A percentile compares a stretch with the other conserved stretches of the same genome.
These are phyloP conservation scores for Astrothelium macrocarpum DNA, from an alignment of 495 filamentous ascomycete genomes.

Conservation along the genomic window DNA sequence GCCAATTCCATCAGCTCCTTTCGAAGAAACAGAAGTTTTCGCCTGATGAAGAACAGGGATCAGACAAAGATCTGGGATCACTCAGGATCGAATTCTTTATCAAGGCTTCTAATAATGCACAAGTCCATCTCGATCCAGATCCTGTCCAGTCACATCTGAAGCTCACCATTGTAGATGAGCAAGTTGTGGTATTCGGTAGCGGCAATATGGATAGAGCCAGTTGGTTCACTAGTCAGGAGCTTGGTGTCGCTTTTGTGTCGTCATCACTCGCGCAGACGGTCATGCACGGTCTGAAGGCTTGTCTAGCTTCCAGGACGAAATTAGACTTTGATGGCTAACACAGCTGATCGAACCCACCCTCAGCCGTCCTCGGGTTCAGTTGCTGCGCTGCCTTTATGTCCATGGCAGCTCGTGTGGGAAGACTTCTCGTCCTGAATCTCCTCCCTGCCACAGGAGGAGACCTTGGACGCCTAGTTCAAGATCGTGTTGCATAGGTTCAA, in stretches of 20 bases:
- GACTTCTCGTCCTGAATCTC: conserved; percentile 11
- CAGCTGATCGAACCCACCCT: too few species aligned
- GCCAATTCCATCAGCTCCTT: not conserved
- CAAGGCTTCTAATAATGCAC: not conserved
- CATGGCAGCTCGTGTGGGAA: conserved; percentile 19
- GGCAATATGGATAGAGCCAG: conserved; percentile 69
- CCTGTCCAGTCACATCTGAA: conserved; percentile 66
- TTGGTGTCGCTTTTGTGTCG: conserved; percentile 56
- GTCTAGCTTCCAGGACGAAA: not conserved
- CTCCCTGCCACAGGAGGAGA: conserved; percentile 19
- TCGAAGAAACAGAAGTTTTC: not conserved
- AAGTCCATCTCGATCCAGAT: conserved; percentile 27
- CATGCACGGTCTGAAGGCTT: not conserved
- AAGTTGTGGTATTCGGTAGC: conserved; percentile 55
- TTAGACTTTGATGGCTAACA: not conserved
- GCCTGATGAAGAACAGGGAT: not conserved
- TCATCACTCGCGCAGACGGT: conserved; percentile 31
- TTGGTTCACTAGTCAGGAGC: conserved; percentile 68
- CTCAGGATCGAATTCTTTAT: conserved; percentile 44
- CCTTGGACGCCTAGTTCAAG: conserved; percentile 8
- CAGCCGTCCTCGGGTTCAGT: not conserved
- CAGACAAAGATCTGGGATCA: not conserved
- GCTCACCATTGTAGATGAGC: conserved; percentile 51
- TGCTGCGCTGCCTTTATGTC: not conserved
- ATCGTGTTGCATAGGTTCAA: not conserved